These are phyloP conservation scores for Xylariales sp. DNA, from an alignment of 2,329 filamentous ascomycete genomes.

Conservation along the genomic window DNA sequence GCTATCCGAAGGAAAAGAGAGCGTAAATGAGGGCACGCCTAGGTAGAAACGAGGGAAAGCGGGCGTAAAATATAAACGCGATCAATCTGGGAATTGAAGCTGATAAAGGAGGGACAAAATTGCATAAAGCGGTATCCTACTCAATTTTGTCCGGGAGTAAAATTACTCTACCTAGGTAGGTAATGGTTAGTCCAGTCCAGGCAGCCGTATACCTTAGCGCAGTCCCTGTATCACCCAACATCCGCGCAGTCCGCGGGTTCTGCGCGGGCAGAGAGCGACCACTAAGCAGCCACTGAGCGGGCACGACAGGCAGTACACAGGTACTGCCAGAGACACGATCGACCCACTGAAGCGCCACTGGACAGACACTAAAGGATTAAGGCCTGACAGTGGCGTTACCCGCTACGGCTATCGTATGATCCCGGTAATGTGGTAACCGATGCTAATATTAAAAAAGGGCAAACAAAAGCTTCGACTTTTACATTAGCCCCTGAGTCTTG, in stretches of 20 bases:
- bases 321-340: constrained; percentile 26
- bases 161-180: constrained; percentile 17
- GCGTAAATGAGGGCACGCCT: constrained; percentile 4
- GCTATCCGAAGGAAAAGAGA: neutral
- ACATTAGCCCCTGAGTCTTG: constrained; percentile 18
- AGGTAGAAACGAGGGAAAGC: constrained; percentile 19
- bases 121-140: constrained; percentile 16
- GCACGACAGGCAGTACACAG: too few species aligned
- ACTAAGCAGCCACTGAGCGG: constrained; percentile 16
- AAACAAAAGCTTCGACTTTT: constrained; percentile 21
- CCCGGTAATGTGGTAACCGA: constrained; percentile 30
- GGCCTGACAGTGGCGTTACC: constrained; percentile 47
- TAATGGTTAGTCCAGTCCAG: constrained; percentile 21
- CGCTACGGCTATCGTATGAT: constrained; percentile 39
- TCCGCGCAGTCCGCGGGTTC: constrained; percentile 33
- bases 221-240: neutral
- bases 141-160: constrained; percentile 36
- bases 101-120: constrained; percentile 28
- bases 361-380: constrained; percentile 2
- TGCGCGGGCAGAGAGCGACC: too few species aligned
- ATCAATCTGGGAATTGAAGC: constrained; percentile 16
- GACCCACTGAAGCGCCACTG: constrained; percentile 31
- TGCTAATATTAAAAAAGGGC: neutral
- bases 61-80: constrained; percentile 11
- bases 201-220: neutral